Conservation (phyloP, 768 basidiomycete species). For the Chalciporus piperatus region DNA sequence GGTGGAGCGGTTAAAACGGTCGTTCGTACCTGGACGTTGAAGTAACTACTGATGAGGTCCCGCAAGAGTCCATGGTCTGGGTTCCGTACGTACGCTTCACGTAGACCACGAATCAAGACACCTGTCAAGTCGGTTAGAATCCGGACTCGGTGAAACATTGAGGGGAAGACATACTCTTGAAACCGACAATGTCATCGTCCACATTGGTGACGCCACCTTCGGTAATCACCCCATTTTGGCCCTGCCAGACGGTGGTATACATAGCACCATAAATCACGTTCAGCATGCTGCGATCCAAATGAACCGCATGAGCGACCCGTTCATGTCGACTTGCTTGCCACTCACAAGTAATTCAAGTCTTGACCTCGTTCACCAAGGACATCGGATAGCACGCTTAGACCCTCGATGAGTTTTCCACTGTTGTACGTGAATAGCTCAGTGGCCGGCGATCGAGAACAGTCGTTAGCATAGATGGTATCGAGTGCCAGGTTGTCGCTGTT, state of each 20-base stretch:
- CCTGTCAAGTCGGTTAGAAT: conserved; percentile 19
- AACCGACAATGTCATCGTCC: conserved; percentile 49
- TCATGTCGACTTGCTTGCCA: not conserved
- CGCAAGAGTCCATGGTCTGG: conserved; percentile 35
- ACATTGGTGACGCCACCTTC: conserved; percentile 42
- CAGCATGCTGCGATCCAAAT: conserved; percentile 30
- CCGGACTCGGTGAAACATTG: not conserved
- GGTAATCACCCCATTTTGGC: conserved; percentile 48
- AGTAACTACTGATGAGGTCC: conserved; percentile 46
- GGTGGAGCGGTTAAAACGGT: not conserved
- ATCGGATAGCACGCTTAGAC: conserved; percentile 42
- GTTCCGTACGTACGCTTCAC: conserved; percentile 43
- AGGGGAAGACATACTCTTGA: conserved; percentile 40
- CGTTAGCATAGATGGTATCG: conserved; percentile 45
- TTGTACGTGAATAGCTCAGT: conserved; percentile 55
- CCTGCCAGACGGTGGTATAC: conserved; percentile 47
- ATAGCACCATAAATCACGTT: conserved; percentile 39
- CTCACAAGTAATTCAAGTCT: conserved; percentile 42
- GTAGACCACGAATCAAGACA: conserved; percentile 46
- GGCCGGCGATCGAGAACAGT: conserved; percentile 46
- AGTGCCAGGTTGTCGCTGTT: conserved; percentile 42
- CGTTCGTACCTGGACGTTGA: conserved; percentile 47
- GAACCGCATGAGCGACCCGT: not conserved
- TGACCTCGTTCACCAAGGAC: conserved; percentile 39
- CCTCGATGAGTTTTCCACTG: conserved; percentile 52